A percentile compares a stretch with the other conserved stretches of the same genome.
Conservation (phyloP, 2,329 filamentous ascomycete species). For the Fusarium mexicanum region DNA sequence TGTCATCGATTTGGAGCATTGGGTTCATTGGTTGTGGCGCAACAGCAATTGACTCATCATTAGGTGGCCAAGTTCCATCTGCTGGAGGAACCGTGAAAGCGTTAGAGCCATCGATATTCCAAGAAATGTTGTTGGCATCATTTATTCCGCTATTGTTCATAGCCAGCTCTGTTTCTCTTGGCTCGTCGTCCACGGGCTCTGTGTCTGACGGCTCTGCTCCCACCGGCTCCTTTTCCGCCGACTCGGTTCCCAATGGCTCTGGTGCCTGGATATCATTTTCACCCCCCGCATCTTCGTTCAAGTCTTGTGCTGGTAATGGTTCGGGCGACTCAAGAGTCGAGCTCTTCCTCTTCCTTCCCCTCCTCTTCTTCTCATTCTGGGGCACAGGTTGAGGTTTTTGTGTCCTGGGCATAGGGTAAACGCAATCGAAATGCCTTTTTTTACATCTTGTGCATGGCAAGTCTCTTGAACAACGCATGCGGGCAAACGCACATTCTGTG, state of each 20-base stretch:
- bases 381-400: background rate
- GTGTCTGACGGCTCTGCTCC: background rate
- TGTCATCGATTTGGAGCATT: conserved; percentile 2
- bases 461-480: conserved; percentile 30
- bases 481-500: conserved; percentile 20
- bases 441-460: conserved; percentile 21
- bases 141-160: background rate
- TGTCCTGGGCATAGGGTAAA: conserved; percentile 3
- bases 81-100: background rate
- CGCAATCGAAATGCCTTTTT: conserved; percentile 9
- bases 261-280: background rate
- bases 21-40: background rate
- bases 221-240: background rate
- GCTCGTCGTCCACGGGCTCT: background rate
- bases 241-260: background rate
- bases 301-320: background rate
- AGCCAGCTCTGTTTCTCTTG: background rate
- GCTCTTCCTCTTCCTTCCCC: background rate
- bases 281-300: background rate
- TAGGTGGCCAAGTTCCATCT: background rate
- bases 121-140: background rate
- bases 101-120: background rate
- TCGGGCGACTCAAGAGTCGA: background rate
- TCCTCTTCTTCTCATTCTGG: background rate
- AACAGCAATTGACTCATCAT: background rate